Conservation (phyloP, 2,329 filamentous ascomycete species). For the Aspergillus carbonarius region DNA sequence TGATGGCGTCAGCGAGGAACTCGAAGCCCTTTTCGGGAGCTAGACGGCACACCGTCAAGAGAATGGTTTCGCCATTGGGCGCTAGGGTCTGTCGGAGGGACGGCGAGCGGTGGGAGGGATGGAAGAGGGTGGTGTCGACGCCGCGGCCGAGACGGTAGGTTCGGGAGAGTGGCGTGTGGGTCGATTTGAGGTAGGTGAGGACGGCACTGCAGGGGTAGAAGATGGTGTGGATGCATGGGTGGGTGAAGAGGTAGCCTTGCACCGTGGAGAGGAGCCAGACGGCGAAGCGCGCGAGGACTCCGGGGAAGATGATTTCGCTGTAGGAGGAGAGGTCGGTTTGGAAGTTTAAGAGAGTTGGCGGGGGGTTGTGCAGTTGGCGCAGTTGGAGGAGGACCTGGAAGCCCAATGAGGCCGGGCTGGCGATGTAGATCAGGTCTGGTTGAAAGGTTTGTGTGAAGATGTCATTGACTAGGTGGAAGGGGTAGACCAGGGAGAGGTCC, state of each 20-base stretch:
- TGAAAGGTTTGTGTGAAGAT: constrained; percentile 63
- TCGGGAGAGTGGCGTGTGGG: constrained; percentile 52
- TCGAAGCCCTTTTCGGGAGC: constrained; percentile 71
- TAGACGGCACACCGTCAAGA: constrained; percentile 65
- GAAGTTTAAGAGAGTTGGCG: constrained; percentile 66
- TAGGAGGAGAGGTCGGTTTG: constrained; percentile 71
- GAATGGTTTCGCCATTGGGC: constrained; percentile 62
- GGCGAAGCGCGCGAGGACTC: constrained; percentile 60
- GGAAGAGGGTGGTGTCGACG: constrained; percentile 64
- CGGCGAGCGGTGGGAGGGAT: constrained; percentile 54
- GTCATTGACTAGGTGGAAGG: constrained; percentile 60
- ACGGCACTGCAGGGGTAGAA: constrained; percentile 69
- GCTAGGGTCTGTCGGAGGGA: constrained; percentile 56
- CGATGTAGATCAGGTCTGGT: constrained; percentile 68
- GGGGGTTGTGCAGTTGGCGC: constrained; percentile 57
- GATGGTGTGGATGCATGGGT: constrained; percentile 61
- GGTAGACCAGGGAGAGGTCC: constrained; percentile 68
- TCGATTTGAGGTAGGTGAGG: constrained; percentile 58
- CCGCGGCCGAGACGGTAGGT: constrained; percentile 65
- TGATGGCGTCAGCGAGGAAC: constrained; percentile 60
- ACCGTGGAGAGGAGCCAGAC: constrained; percentile 63
- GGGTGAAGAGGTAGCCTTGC: constrained; percentile 66
- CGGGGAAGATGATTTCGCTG: constrained; percentile 66
- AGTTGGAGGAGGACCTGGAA: constrained; percentile 71
- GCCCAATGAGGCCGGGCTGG: constrained; percentile 67